A percentile compares a stretch with the other conserved stretches of the same genome.
phyloP scores from a whole-genome alignment of 2,329 filamentous ascomycete species.

The Aureobasidium uvarum region DNA sequence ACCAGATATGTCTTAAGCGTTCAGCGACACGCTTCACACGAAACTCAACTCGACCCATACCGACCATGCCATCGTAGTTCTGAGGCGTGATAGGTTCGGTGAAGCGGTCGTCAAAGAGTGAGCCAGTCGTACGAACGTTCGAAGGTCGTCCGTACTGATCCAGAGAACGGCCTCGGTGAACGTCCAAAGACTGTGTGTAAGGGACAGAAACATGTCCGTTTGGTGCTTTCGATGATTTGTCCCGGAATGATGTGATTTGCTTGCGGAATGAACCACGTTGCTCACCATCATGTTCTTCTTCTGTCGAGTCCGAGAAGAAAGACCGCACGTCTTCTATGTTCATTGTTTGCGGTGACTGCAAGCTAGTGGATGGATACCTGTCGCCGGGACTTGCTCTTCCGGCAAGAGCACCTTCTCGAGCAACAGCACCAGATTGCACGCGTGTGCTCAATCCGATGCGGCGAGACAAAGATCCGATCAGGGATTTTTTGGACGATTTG shows the following conservation, averaged over 20 bases:
- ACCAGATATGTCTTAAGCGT: conserved; percentile 40
- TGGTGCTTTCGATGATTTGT: conserved; percentile 31
- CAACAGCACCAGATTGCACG: conserved; percentile 22
- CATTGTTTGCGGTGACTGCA: conserved; percentile 44
- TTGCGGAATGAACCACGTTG: conserved; percentile 37
- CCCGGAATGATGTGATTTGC: conserved; percentile 37
- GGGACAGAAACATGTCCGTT: conserved; percentile 24
- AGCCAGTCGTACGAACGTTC: neutral
- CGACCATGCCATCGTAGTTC: conserved; percentile 36
- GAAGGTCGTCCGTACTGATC: conserved; percentile 37
- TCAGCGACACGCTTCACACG: conserved; percentile 43
- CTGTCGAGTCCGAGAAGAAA: conserved; percentile 46
- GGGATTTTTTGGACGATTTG: conserved; percentile 39
- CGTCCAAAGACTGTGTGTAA: conserved; percentile 31
- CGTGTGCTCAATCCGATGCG: conserved; percentile 35
- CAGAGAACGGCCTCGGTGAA: conserved; percentile 31
- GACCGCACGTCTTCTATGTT: conserved; percentile 44
- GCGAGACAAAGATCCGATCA: conserved; percentile 40
- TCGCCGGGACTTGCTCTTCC: conserved; percentile 40
- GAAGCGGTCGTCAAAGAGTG: conserved; percentile 17
- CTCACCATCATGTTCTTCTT: conserved; percentile 32
- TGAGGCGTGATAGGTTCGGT: conserved; percentile 17
- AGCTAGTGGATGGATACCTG: conserved; percentile 50
- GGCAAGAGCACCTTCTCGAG: conserved; percentile 19
- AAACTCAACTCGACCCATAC: conserved; percentile 44